These are phyloP conservation scores for Begonia fuchsioides DNA, from an alignment of 306 rosid species.

Conservation along the genomic window DNA sequence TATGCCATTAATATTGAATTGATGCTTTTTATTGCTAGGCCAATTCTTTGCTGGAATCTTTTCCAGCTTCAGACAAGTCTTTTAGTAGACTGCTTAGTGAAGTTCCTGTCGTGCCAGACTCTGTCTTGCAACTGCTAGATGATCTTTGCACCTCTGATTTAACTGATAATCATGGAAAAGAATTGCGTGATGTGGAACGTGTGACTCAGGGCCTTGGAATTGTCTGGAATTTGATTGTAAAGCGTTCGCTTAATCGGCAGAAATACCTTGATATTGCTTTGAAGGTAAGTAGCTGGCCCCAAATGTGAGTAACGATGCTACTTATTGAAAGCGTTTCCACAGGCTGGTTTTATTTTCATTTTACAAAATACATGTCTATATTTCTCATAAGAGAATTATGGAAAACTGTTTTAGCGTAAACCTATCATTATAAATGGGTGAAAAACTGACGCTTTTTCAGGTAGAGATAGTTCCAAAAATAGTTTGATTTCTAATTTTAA, in stretches of 20 bases:
- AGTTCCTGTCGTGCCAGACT: constrained; percentile 76
- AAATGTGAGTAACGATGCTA: background rate
- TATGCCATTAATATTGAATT: constrained; percentile 11
- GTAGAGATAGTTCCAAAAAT: too few relatives aligned
- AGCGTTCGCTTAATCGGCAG: constrained; percentile 76
- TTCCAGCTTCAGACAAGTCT: constrained; percentile 89
- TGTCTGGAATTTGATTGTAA: constrained; percentile 86
- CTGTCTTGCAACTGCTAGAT: constrained; percentile 50
- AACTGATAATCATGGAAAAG: constrained; percentile 48
- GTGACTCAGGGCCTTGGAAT: constrained; percentile 99
- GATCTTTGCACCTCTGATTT: constrained; percentile 73
- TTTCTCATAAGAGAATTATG: too few relatives aligned
- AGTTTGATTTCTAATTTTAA: too few relatives aligned
- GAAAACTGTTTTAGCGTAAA: too few relatives aligned
- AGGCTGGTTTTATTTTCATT: background rate
- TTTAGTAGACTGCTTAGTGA: constrained; percentile 93
- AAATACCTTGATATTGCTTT: constrained; percentile 70
- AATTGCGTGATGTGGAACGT: constrained; percentile 68
- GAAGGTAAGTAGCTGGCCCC: constrained; percentile 43
- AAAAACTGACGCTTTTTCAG: too few relatives aligned
- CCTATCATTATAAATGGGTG: too few relatives aligned
- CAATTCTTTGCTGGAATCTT: constrained; percentile 60
- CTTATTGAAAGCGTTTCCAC: too few relatives aligned
- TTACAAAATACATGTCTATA: background rate
- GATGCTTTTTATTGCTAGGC: constrained; percentile 34